A percentile compares a stretch with the other conserved stretches of the same genome.
Conservation (phyloP, 208 protist genomes). For the Acanthamoeba lenticulata region DNA sequence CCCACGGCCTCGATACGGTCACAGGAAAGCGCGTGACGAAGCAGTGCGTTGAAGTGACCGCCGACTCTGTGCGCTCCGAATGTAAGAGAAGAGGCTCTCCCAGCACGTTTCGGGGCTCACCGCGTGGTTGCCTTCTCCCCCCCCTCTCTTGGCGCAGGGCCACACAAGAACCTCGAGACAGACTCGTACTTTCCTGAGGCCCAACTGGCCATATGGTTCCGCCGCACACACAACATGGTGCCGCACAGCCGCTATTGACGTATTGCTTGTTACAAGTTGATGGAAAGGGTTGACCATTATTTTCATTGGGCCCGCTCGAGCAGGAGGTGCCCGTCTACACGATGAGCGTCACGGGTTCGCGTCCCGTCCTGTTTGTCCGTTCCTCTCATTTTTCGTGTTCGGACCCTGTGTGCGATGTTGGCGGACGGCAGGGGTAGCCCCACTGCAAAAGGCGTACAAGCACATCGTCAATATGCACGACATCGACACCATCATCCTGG, state of each 20-base stretch:
- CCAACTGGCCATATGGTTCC: not conserved
- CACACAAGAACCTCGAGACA: too few relatives aligned
- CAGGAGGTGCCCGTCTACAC: constrained; percentile 29
- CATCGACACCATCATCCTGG: constrained; percentile 30
- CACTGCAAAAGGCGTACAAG: not conserved
- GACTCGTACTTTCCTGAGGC: constrained; percentile 7
- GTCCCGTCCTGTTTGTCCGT: too few relatives aligned
- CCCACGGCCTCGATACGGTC: not conserved
- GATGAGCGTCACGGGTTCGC: not conserved
- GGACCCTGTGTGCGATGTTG: too few relatives aligned
- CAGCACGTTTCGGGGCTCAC: too few relatives aligned
- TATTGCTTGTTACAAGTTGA: not conserved
- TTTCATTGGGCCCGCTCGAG: not conserved
- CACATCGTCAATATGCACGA: not conserved
- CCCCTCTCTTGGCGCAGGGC: too few relatives aligned
- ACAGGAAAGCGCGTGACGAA: not conserved
- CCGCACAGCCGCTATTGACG: not conserved
- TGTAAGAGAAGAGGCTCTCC: too few relatives aligned
- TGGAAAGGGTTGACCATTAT: too few relatives aligned
- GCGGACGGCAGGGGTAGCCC: not conserved
- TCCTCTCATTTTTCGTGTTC: too few relatives aligned
- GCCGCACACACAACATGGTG: not conserved
- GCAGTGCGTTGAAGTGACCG: not conserved
- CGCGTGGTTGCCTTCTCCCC: too few relatives aligned
- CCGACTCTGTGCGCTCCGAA: too few relatives aligned